Evolutionary conservation across 768 basidiomycete genomes (phyloP), one percentile per base, ranked within the genome.

Genomic region (Boletus rubroflammeus): DNA sequence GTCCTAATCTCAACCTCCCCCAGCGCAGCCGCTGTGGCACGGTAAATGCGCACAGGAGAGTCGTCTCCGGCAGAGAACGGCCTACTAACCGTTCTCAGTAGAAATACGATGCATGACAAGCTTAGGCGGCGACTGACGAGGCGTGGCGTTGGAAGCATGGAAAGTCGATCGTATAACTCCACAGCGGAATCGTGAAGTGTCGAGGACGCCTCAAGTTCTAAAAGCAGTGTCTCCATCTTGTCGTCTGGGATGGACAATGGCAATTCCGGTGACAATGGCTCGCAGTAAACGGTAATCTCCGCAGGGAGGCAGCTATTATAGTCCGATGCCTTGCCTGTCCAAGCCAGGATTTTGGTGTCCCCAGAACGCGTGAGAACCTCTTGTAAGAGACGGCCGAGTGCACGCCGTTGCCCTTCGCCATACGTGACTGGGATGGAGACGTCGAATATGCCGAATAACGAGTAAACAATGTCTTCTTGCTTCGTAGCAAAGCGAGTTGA

Each of bases 391-490:
- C 68, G 58, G 6, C 60, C 56, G 19, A 68, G 58, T 0, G 67
- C 67, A n/a, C 56, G 53, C 13, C 47, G 36, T 35, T 57, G 48
- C 9, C 67, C 64, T 38, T 68, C 66, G 3, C 68, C 68, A 26
- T 69, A 69, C 6, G 35, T 48, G 28, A 62, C 43, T 3, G 57
- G 56, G 3, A 69, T 48, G 1, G 52, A 44, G 14, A 62, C 56
- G 15, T 64, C 54, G 29, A 69, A 62, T 25, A 69, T 58, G 1
- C 66, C 68, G 38, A 70, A 51, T 19, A 69, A 32, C 0, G 62
- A 68, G 52, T 69, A 69, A 11, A 66, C 64, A 0, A 54, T 51
- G 25, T 69, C 67, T 51, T 68, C 68, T 11, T 50, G 47, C 15
- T 48, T 45, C 1, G 69, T 70, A 11, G 67, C 63, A 4, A 23